Evolutionary conservation across 2,329 filamentous ascomycete genomes (phyloP), one percentile per base, ranked within the genome.

Genomic region (Acarospora socialis): DNA sequence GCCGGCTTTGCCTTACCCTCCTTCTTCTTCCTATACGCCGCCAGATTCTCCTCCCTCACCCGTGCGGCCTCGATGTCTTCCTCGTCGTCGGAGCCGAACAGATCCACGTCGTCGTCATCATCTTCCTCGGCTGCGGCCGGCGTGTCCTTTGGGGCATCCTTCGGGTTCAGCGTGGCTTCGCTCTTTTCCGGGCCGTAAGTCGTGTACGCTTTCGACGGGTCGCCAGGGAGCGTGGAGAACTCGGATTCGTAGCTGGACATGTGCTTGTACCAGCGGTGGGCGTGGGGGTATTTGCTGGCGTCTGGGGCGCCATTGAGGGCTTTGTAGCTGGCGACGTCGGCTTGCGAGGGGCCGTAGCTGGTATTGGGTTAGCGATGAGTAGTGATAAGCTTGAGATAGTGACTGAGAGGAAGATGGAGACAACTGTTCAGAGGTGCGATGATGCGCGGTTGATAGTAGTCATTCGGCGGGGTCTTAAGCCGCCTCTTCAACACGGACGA

Each of bases 221-320:
- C 87, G 60, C 90, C 90, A 37, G 83, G 73, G 32, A 98, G 81
- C 44, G 76, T 80, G 52, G 79, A 69, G 68, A 95, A 95, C 63
- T 95, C 87, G 47, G 79, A 70, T 71, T 92, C 77, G 68, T 81
- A 93, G 50, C 81, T 80, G 59, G 81, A 74, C 56, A 94, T 82
- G 75, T 98, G 87, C 75, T 92, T 93, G 77, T 93, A 94, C 90
- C 90, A 98, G 62, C 90, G 80, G 56, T 82, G 83, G 54, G 80
- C 84, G 67, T 93, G 70, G 53, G 87, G 84, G 76, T 80, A 93
- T 70, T 92, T 92, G 60, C 70, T 68, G 52, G 79, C 72, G 47
- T 79, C 75, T 50, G 90, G 90, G 39, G 73, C 62, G 48, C 68
- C 63, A 54, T 69, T 76, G 58, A 94, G 61, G 53, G 81, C 81